phyloP scores from a whole-genome alignment of 2,329 filamentous ascomycete genomes.

The Nakataea oryzae region DNA sequence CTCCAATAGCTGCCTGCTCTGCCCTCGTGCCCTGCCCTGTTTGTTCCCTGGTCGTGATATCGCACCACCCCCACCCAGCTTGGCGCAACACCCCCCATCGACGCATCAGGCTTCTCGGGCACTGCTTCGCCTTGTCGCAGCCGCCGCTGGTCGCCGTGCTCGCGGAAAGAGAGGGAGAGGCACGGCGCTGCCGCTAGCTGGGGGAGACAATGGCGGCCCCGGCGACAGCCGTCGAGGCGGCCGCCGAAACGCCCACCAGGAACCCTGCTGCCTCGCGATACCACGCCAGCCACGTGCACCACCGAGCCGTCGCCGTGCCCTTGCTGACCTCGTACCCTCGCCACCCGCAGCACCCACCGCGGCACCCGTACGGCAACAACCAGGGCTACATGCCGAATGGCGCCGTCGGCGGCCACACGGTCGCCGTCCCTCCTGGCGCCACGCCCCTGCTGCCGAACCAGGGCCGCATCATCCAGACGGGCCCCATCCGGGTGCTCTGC shows the following conservation, averaged over 20 bases:
- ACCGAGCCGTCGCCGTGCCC: neutral
- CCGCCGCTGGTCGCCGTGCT: neutral
- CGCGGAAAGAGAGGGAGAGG: too few relatives aligned
- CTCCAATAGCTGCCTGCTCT: neutral
- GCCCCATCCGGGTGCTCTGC: conserved; percentile 56
- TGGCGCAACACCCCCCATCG: neutral
- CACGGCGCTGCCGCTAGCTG: too few relatives aligned
- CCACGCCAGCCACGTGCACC: neutral
- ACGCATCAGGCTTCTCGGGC: neutral
- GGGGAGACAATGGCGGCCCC: neutral
- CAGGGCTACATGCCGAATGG: conserved; percentile 55
- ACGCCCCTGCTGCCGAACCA: conserved; percentile 58
- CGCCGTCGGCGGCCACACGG: conserved; percentile 31
- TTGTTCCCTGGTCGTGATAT: neutral
- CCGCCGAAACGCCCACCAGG: neutral
- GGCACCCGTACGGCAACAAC: conserved; percentile 34
- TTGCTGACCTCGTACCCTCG: neutral
- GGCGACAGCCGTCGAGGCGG: neutral
- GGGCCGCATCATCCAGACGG: conserved; percentile 54
- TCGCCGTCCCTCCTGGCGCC: conserved; percentile 45
- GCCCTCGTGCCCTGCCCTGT: neutral
- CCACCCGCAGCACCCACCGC: conserved; percentile 17
- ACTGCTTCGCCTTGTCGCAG: neutral
- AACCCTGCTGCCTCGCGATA: neutral
- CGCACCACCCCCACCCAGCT: neutral